A percentile compares a stretch with the other conserved stretches of the same genome.
Conservation (phyloP, 2,329 filamentous ascomycete genomes). For the Ophiostoma populinum region DNA sequence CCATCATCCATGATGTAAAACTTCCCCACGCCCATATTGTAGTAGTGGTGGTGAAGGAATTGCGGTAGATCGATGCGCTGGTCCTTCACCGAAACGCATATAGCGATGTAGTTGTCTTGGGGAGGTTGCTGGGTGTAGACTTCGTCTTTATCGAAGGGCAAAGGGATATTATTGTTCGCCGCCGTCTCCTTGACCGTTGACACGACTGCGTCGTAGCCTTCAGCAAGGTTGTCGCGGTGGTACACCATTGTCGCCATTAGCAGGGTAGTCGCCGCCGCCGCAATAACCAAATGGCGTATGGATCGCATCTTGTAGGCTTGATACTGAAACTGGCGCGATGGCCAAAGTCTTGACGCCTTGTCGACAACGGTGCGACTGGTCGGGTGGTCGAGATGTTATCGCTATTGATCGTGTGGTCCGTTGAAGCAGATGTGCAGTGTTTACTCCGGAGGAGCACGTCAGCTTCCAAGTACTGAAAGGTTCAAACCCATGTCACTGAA, state of each 20-base stretch:
- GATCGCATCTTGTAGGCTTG: not conserved
- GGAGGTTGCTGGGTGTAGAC: conserved; percentile 1
- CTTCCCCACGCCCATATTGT: conserved; percentile 9
- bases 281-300: conserved; percentile 2
- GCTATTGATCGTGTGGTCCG: too few species aligned
- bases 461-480: too few species aligned
- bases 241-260: conserved; percentile 5
- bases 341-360: too few species aligned
- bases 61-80: conserved; percentile 8
- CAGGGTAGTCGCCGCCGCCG: conserved; percentile 5
- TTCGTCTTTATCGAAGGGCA: not conserved
- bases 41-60: conserved; percentile 10
- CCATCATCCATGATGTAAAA: conserved; percentile 10
- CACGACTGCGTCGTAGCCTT: conserved; percentile 6
- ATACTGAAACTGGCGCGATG: too few species aligned
- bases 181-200: conserved; percentile 3
- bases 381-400: too few species aligned
- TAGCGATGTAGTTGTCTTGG: conserved; percentile 7
- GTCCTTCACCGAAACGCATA: conserved; percentile 8
- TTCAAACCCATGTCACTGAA: too few species aligned
- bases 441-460: too few species aligned
- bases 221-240: conserved; percentile 6
- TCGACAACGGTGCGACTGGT: too few species aligned
- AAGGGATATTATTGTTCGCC: conserved; percentile 2
- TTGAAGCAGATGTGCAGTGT: too few species aligned